These are phyloP conservation scores for Entonaema liquescens DNA, from an alignment of 495 filamentous ascomycete species.

Conservation along the genomic window DNA sequence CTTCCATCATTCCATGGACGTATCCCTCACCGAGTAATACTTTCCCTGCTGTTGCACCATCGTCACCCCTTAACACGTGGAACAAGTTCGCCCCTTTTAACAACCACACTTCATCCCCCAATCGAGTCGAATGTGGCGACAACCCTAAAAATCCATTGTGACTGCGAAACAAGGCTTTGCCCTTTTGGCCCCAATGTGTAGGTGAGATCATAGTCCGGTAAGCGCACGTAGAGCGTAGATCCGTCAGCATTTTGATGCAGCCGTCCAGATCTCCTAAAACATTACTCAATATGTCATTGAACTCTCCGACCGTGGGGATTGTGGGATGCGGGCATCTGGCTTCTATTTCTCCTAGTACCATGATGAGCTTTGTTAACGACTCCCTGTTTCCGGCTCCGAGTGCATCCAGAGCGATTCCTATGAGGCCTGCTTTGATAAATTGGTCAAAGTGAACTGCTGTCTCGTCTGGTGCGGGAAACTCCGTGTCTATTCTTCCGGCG, in stretches of 20 bases:
- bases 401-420: conserved; percentile 21
- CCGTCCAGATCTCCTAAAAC: conserved; percentile 18
- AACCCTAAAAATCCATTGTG: conserved; percentile 17
- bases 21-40: conserved; percentile 28
- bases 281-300: conserved; percentile 13
- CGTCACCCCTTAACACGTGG: conserved; percentile 5
- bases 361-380: neutral
- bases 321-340: conserved; percentile 18
- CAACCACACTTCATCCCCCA: conserved; percentile 36
- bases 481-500: conserved; percentile 21
- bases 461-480: conserved; percentile 22
- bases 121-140: conserved; percentile 21
- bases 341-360: conserved; percentile 1
- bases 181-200: conserved; percentile 25
- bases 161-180: conserved; percentile 21
- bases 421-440: conserved; percentile 26
- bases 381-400: conserved; percentile 2
- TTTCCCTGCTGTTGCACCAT: neutral
- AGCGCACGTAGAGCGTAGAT: neutral
- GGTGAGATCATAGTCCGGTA: conserved; percentile 32
- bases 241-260: conserved; percentile 13
- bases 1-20: conserved; percentile 35
- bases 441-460: conserved; percentile 22
- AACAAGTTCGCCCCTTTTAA: conserved; percentile 32
- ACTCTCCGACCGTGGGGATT: conserved; percentile 9